Percentiles rank a stretch among this genome's conserved stretches.
Evolutionary conservation across 164 flowering plant genomes (phyloP).

Genomic region (Euptelea pleiosperma): DNA sequence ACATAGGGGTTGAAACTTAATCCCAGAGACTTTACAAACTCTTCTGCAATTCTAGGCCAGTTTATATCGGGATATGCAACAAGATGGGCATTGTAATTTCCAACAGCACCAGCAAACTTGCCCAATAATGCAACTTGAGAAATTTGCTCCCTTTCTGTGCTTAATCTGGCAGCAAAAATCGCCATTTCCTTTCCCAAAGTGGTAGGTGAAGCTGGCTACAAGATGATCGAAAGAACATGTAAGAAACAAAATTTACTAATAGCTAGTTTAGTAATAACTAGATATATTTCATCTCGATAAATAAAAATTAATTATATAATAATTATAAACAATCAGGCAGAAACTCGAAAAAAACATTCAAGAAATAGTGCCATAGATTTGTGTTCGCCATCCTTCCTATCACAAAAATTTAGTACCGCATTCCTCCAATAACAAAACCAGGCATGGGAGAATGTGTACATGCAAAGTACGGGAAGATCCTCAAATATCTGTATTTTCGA

Average conservation of each 20-base stretch:
- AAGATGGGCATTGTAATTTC: slow-evolving; percentile 93
- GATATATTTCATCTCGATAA: too few relatives aligned
- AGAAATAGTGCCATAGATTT: too few relatives aligned
- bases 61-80: slow-evolving; percentile 76
- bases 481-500: too few relatives aligned
- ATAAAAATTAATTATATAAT: too few relatives aligned
- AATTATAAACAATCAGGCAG: too few relatives aligned
- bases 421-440: too few relatives aligned
- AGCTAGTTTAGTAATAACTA: background rate
- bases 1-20: slow-evolving; percentile 84
- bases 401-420: too few relatives aligned
- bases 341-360: too few relatives aligned
- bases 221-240: background rate
- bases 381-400: too few relatives aligned
- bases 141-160: slow-evolving; percentile 48
- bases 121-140: slow-evolving; percentile 66
- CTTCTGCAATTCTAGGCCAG: slow-evolving; percentile 82
- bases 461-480: too few relatives aligned
- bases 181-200: slow-evolving; percentile 94
- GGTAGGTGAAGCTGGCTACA: slow-evolving; percentile 92
- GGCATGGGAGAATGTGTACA: too few relatives aligned
- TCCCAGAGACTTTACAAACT: slow-evolving; percentile 83
- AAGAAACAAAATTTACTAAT: background rate
- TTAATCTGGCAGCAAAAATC: slow-evolving; percentile 69
- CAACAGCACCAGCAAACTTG: slow-evolving; percentile 97